Conservation (phyloP, 345 rosid genomes). For the Hibiscus mutabilis region DNA sequence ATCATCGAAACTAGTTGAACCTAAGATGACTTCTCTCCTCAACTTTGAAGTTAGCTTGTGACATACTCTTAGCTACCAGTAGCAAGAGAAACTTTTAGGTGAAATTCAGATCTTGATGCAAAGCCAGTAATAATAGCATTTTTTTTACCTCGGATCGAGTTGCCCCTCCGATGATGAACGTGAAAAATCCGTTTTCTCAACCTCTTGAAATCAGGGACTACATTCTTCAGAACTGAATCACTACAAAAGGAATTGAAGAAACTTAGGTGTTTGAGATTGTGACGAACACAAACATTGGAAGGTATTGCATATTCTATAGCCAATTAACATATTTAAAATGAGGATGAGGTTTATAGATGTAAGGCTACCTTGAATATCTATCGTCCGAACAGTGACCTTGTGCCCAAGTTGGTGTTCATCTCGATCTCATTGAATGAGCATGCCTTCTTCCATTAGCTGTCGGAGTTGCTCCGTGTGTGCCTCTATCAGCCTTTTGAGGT, state of each 20-base stretch:
- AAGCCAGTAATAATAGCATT: conserved; percentile 7
- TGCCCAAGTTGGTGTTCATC: conserved; percentile 86
- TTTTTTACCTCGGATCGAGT: conserved; percentile 85
- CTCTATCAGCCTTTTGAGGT: background rate
- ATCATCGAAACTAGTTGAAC: conserved; percentile 72
- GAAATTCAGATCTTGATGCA: background rate
- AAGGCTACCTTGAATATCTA: conserved; percentile 24
- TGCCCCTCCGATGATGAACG: conserved; percentile 88
- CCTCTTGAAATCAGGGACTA: conserved; percentile 48
- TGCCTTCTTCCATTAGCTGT: conserved; percentile 19
- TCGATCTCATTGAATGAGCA: conserved; percentile 58
- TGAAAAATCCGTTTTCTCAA: conserved; percentile 85
- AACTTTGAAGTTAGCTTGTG: conserved; percentile 80
- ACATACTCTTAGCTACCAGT: conserved; percentile 68
- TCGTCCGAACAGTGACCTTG: conserved; percentile 68
- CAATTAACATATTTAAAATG: background rate
- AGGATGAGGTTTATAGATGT: background rate
- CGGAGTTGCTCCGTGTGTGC: too few species aligned
- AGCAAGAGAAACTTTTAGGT: background rate
- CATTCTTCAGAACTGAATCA: conserved; percentile 57
- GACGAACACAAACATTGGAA: too few species aligned
- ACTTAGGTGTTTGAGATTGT: conserved; percentile 9
- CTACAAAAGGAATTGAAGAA: conserved; percentile 27
- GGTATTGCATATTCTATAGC: background rate
- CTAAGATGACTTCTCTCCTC: conserved; percentile 81